phyloP scores from a whole-genome alignment of 345 rosid genomes.

The Lepidium aucheri region DNA sequence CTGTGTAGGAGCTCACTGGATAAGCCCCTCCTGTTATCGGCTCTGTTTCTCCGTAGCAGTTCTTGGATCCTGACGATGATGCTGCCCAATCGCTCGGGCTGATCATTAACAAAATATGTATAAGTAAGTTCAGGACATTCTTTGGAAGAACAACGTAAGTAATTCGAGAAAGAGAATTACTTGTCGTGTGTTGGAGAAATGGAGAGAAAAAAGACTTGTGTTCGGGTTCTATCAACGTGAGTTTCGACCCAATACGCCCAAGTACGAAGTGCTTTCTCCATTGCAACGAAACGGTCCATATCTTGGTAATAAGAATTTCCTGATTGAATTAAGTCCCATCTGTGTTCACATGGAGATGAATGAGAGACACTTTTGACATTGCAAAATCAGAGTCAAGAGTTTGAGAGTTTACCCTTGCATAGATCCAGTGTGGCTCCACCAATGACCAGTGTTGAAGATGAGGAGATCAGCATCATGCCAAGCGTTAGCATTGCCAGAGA shows the following conservation, averaged over 20 bases:
- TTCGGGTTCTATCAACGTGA: slow-evolving; percentile 45
- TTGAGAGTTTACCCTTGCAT: slow-evolving; percentile 48
- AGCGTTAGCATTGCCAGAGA: slow-evolving; percentile 57
- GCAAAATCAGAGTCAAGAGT: neutral
- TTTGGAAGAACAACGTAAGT: neutral
- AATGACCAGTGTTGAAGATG: slow-evolving; percentile 86
- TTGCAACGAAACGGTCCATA: slow-evolving; percentile 76
- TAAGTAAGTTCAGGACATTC: neutral
- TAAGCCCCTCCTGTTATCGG: slow-evolving; percentile 45
- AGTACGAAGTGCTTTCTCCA: slow-evolving; percentile 78
- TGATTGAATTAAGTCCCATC: slow-evolving; percentile 93
- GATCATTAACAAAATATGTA: neutral
- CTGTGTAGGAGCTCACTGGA: slow-evolving; percentile 58
- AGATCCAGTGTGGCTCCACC: slow-evolving; percentile 86
- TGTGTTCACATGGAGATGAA: slow-evolving; percentile 23
- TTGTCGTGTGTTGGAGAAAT: slow-evolving; percentile 91
- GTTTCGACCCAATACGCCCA: slow-evolving; percentile 89
- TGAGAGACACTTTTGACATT: neutral
- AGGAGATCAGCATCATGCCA: slow-evolving; percentile 68
- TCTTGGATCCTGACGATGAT: slow-evolving; percentile 35
- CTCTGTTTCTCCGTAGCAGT: slow-evolving; percentile 79
- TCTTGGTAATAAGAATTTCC: slow-evolving; percentile 68
- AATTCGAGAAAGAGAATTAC: slow-evolving; percentile 28
- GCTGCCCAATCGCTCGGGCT: slow-evolving; percentile 80
- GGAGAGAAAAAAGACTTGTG: slow-evolving; percentile 71